Evolutionary conservation across 768 basidiomycete genomes (phyloP).

Genomic region (Calocybe cyanea): DNA sequence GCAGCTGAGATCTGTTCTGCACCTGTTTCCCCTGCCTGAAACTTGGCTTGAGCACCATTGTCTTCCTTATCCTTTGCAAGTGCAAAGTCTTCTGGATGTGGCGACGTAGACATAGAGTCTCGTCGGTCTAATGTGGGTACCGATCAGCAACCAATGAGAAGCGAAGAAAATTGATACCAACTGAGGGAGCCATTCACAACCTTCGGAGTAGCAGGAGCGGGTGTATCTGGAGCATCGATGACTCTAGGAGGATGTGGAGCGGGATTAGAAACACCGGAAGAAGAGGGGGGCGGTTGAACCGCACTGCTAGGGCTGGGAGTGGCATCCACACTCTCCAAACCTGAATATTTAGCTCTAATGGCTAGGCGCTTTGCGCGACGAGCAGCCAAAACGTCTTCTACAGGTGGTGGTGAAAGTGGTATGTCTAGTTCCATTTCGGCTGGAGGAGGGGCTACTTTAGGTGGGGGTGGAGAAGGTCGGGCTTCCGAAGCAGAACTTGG

Average conservation of each 20-base stretch:
- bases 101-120: conserved; percentile 55
- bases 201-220: conserved; percentile 9
- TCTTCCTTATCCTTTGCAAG: conserved; percentile 64
- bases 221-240: conserved; percentile 27
- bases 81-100: conserved; percentile 56
- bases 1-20: conserved; percentile 83
- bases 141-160: conserved; percentile 4
- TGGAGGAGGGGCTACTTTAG: conserved; percentile 18
- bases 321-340: conserved; percentile 41
- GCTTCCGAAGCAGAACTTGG: conserved; percentile 3
- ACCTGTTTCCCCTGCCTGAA: conserved; percentile 40
- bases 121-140: conserved; percentile 34
- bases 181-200: conserved; percentile 7
- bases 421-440: conserved; percentile 57
- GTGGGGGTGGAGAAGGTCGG: conserved; percentile 5
- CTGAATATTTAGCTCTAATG: conserved; percentile 74
- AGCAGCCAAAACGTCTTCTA: conserved; percentile 64
- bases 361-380: conserved; percentile 72
- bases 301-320: conserved; percentile 70
- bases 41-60: conserved; percentile 41
- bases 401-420: conserved; percentile 46
- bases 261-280: conserved; percentile 60
- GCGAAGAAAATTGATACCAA: conserved; percentile 11
- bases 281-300: conserved; percentile 64
- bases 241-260: conserved; percentile 51